phyloP scores from a whole-genome alignment of 441 rosid genomes.

The Croton setiger region DNA sequence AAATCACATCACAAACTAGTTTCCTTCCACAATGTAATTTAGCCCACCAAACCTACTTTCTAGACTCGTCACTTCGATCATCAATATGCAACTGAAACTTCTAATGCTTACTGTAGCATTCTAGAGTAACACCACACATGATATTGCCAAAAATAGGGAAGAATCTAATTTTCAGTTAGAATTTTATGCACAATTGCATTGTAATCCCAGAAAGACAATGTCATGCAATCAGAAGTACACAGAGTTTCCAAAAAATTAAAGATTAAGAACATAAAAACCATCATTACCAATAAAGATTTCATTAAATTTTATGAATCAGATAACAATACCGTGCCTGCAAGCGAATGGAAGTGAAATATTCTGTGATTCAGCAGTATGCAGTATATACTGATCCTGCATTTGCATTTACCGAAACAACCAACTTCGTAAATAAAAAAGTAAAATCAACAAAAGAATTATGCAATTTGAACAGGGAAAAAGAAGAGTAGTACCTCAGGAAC shows the following conservation, averaged over 20 bases:
- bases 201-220: neutral
- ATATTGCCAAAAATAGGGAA: neutral
- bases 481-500: conserved; percentile 68
- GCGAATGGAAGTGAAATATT: conserved; percentile 82
- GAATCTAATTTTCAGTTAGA: neutral
- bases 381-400: conserved; percentile 85
- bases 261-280: neutral
- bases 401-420: conserved; percentile 1
- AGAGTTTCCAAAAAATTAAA: neutral
- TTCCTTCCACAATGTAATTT: neutral
- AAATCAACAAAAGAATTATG: no score
- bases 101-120: neutral
- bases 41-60: neutral
- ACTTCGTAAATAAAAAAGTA: no score
- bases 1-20: neutral
- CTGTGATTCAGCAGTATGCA: conserved; percentile 90
- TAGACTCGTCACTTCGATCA: neutral
- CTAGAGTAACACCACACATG: neutral
- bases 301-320: neutral
- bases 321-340: conserved; percentile 88
- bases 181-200: neutral
- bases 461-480: conserved; percentile 7
- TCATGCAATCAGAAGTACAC: neutral
- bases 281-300: neutral
- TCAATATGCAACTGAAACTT: neutral